Base-by-base conservation (phyloP, 768 basidiomycete genomes). In the Pisolithus marmoratus region DNA sequence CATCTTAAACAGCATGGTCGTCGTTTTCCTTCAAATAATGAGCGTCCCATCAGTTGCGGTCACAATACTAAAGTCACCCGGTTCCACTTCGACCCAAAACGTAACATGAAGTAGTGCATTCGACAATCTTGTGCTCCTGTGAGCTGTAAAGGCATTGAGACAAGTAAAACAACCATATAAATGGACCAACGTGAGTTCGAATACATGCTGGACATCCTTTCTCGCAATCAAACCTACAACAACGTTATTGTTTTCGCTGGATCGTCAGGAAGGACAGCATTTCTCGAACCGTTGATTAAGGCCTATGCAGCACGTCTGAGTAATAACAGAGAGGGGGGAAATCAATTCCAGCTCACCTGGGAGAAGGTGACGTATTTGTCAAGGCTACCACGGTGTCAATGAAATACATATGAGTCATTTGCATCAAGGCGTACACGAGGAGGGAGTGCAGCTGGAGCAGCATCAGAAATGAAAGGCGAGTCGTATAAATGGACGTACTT, bases 1-100 rank as follows among this genome's bases (percentile, higher is more conserved):
- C 77, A 89, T 87, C 63, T 85, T 87, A 70, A 83, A 85, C 1
- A 89, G 69, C 76, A 89, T 86, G 0, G 85, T 83, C 0, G 87
- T 88, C 0, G 84, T 88, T 74, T 87, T 87, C 1, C 86, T 86
- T 38, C 17, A 20, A 5, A 42, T 54, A 14, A 14, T 34, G 34
- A 34, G 34, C 34, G 5, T 34, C 14, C 12, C 14, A 34, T 34
- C 34, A 34, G 15, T 34, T 14, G 14, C 34, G 34, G 12, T 34
- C 12, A 34, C 14, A 34, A 15, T 27, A 5, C 8, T 2, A 0
- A 27, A 34, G 12, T 15, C 57, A 85, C 86, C 86, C 87, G 0
- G 87, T 88, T 3, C 87, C 87, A 58, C 85, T 87, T 23, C 87
- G 72, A 0, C 86, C 84, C 8, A 85, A 62, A 27, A 87, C 83